phyloP scores from a whole-genome alignment of 1,284 basidiomycete species.

The Trametes sp. region DNA sequence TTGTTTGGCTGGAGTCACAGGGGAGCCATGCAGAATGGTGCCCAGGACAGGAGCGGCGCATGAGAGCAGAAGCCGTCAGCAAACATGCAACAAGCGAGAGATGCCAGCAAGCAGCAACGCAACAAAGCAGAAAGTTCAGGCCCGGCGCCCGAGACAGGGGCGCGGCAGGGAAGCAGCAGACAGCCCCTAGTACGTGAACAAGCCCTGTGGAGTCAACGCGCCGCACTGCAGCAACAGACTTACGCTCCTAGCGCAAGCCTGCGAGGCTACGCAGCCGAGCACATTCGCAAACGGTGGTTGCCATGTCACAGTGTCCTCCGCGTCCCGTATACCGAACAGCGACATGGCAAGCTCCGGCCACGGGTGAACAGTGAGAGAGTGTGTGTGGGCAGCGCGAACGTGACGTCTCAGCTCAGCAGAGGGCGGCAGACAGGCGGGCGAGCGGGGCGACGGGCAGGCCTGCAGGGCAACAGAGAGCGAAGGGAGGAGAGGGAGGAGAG shows the following conservation, averaged over 20 bases:
- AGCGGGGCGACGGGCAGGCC: conserved; percentile 33
- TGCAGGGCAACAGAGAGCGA: conserved; percentile 29
- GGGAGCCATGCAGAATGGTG: conserved; percentile 63
- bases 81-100: conserved; percentile 25
- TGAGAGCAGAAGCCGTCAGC: conserved; percentile 41
- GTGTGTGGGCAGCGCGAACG: conserved; percentile 17
- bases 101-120: conserved; percentile 31
- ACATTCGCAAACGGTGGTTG: conserved; percentile 28
- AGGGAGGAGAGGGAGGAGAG: conserved; percentile 17
- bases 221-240: conserved; percentile 16
- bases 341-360: conserved; percentile 34
- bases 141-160: conserved; percentile 5
- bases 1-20: conserved; percentile 80
- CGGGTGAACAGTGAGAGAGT: conserved; percentile 11
- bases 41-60: conserved; percentile 53
- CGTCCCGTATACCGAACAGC: conserved; percentile 17
- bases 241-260: not conserved
- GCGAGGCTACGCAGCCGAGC: too few species aligned
- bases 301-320: conserved; percentile 28
- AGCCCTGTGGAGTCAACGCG: conserved; percentile 24
- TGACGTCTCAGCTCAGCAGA: conserved; percentile 27
- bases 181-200: conserved; percentile 19
- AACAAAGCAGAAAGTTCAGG: conserved; percentile 20
- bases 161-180: conserved; percentile 14
- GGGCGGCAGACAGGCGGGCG: conserved; percentile 20